Evolutionary conservation across 2,329 filamentous ascomycete genomes (phyloP), one percentile per base, ranked within the genome.

Genomic region (Chalara sp.): DNA sequence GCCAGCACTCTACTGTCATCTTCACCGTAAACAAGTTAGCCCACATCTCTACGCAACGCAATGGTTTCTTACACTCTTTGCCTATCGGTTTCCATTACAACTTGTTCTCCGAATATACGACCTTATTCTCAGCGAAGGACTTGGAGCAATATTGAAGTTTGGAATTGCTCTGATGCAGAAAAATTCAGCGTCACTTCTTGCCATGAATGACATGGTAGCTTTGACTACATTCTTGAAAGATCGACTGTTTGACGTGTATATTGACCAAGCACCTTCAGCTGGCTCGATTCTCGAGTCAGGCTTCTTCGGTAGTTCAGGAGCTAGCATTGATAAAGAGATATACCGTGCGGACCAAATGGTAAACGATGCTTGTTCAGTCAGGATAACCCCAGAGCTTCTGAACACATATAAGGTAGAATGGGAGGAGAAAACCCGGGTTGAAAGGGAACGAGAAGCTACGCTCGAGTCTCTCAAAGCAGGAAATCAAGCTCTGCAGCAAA

Each of bases 51-150:
- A 99, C 66, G 93, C 93, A 43, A 99, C 93, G 0, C 93, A 99
- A 68, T 99, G 93, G 93, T 99, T 99, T 70, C 78, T 99, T 46
- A 99, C 93, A 0, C 77, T 99, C n/a, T 99, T 99, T 65, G 90
- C 92, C 32, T 99, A 99, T 68, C 87, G 95, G 41, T 99, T 99
- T 68, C 93, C 93, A 6, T 77, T 99, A 6, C 93, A 99, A 65
- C 81, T 99, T 7, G 93, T 99, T 6, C 83, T 99, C 52, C 87
- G 93, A 32, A 95, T 99, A 47, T 99, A 97, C 69, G 93, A 99
- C 65, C 73, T 99, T 50, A 93, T 99, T 47, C 76, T 99, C 13
- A 93, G 89, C 44, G 92, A 97, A 68, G 93, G 95, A 3, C 76
- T 99, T 12, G 88, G 90, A 48, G 93, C 93, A 0, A 93, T 99